phyloP scores from a whole-genome alignment of 2,329 filamentous ascomycete genomes.

The Sporothrix inflata region DNA sequence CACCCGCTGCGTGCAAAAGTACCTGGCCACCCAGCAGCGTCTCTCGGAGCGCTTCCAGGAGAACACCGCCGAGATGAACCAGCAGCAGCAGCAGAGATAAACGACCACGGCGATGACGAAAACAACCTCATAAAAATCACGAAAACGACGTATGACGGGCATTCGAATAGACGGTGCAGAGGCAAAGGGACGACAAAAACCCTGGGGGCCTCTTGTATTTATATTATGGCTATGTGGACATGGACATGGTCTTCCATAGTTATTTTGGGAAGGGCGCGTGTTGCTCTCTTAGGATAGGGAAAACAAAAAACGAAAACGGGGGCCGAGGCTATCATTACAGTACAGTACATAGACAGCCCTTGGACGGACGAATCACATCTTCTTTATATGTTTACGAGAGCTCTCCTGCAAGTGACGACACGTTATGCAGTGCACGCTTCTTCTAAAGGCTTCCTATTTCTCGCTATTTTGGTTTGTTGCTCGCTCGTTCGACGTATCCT shows the following conservation, averaged over 20 bases:
- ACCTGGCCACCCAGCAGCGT: constrained; percentile 87
- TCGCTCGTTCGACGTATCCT: neutral
- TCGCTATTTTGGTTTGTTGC: neutral
- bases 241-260: neutral
- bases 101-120: neutral
- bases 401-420: neutral
- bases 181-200: neutral
- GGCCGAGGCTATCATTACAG: neutral
- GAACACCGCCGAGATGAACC: constrained; percentile 64
- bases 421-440: neutral
- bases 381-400: constrained; percentile 13
- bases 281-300: neutral
- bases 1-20: constrained; percentile 93
- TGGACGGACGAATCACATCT: constrained; percentile 23
- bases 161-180: neutral
- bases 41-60: constrained; percentile 87
- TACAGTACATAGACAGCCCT: neutral
- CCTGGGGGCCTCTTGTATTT: neutral
- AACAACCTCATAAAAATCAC: neutral
- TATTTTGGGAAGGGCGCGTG: neutral
- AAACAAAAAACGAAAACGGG: neutral
- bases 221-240: constrained; percentile 16
- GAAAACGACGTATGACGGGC: neutral
- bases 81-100: constrained; percentile 49
- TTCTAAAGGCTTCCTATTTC: neutral